A percentile compares a stretch with the other conserved stretches of the same genome.
Conservation (phyloP, 2,329 filamentous ascomycete genomes). For the Penicillium sp. region DNA sequence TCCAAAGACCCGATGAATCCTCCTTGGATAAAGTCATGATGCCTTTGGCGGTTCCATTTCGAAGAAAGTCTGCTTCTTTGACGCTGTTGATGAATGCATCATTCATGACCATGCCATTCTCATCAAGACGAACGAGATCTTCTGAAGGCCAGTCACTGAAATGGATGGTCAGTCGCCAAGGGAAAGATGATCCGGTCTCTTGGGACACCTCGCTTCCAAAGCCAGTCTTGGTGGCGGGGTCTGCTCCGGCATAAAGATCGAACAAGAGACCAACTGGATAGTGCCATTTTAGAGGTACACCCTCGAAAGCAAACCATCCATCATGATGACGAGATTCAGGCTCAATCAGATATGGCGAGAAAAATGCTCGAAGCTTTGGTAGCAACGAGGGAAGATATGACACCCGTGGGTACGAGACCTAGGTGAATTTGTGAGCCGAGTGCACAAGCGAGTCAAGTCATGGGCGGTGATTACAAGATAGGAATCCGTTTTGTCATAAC, state of each 20-base stretch:
- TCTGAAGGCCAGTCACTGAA: constrained; percentile 61
- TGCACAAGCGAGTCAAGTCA: not conserved
- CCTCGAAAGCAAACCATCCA: constrained; percentile 68
- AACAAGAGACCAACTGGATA: constrained; percentile 69
- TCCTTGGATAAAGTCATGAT: constrained; percentile 88
- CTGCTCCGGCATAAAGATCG: constrained; percentile 66
- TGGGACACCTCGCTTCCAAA: constrained; percentile 21
- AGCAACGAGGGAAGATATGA: constrained; percentile 70
- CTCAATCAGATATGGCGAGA: constrained; percentile 59
- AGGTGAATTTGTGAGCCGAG: not conserved
- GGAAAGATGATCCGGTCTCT: constrained; percentile 42
- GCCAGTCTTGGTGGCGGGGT: constrained; percentile 40
- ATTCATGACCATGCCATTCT: constrained; percentile 57
- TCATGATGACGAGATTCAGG: constrained; percentile 54
- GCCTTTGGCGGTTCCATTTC: constrained; percentile 83
- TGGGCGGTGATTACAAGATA: constrained; percentile 54
- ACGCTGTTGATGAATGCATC: constrained; percentile 70
- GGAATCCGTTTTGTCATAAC: constrained; percentile 61
- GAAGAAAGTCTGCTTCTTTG: constrained; percentile 82
- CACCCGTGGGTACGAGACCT: constrained; percentile 65
- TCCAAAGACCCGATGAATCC: constrained; percentile 81
- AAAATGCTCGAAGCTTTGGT: constrained; percentile 65
- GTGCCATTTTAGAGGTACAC: constrained; percentile 71
- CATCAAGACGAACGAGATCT: constrained; percentile 60
- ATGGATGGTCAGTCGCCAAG: constrained; percentile 66